These are phyloP conservation scores for Amauroascus verrucosus DNA, from an alignment of 2,329 filamentous ascomycete genomes.

Conservation along the genomic window DNA sequence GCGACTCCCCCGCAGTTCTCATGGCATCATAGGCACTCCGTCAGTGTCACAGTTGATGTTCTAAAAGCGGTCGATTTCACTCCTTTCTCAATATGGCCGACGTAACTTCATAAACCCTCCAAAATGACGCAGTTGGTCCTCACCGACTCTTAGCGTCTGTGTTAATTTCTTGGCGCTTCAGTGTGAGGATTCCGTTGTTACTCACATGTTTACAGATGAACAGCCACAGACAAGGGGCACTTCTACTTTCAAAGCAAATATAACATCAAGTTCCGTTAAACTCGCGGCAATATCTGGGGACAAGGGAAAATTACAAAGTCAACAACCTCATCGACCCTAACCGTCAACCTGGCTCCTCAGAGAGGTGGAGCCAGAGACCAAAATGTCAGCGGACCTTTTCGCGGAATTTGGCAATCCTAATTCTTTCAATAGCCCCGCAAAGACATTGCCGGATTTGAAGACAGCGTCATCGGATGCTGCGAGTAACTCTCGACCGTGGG, in stretches of 20 bases:
- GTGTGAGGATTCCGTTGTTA: background rate
- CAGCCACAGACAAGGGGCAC: background rate
- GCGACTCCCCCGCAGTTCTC: conserved; percentile 47
- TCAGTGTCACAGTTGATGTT: conserved; percentile 5
- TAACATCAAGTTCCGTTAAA: background rate
- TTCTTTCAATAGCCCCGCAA: background rate
- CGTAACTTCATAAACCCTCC: background rate
- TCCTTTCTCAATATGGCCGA: background rate
- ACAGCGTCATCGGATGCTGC: background rate
- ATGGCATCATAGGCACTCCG: conserved; percentile 31
- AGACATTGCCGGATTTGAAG: background rate
- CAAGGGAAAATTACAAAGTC: background rate
- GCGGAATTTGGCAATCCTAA: conserved; percentile 38
- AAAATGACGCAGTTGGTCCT: conserved; percentile 2
- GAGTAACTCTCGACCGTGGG: background rate
- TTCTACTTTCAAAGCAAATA: background rate
- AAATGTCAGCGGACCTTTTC: conserved; percentile 46
- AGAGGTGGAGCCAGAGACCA: too few species aligned
- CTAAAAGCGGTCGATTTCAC: background rate
- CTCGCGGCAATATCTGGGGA: background rate
- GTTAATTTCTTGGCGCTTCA: background rate
- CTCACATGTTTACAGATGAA: background rate
- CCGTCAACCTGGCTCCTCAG: background rate
- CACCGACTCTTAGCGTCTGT: background rate
- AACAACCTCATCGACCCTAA: background rate